These are phyloP conservation scores for Candolleomyces efflorescens DNA, from an alignment of 768 basidiomycete species.

Conservation along the genomic window DNA sequence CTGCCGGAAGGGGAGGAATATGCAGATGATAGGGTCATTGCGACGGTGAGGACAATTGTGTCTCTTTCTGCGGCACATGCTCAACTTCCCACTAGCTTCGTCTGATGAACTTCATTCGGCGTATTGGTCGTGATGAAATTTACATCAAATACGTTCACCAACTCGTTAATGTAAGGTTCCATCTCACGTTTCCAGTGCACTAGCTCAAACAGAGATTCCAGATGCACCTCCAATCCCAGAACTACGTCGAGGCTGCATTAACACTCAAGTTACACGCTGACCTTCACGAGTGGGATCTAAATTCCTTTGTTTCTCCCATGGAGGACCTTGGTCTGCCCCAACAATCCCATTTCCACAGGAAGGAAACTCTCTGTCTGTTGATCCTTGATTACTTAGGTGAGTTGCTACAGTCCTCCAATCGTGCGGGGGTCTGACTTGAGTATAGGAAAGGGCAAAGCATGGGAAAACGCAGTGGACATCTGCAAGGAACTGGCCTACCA, in stretches of 20 bases:
- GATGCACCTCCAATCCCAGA: constrained; percentile 88
- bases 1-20: constrained; percentile 93
- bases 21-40: constrained; percentile 91
- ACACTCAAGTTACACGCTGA: constrained; percentile 94
- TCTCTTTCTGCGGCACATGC: constrained; percentile 3
- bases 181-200: neutral
- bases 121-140: constrained; percentile 89
- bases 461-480: constrained; percentile 90
- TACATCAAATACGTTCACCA: constrained; percentile 97
- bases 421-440: neutral
- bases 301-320: constrained; percentile 79
- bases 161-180: constrained; percentile 71
- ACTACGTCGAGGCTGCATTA: constrained; percentile 89
- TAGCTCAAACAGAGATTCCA: constrained; percentile 26
- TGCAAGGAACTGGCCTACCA: constrained; percentile 89
- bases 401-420: constrained; percentile 13
- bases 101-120: constrained; percentile 90
- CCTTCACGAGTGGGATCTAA: constrained; percentile 86
- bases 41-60: constrained; percentile 51
- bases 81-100: constrained; percentile 50
- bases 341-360: constrained; percentile 91
- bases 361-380: constrained; percentile 86
- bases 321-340: constrained; percentile 86
- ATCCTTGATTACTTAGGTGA: constrained; percentile 92
- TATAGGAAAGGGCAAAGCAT: constrained; percentile 93